phyloP scores from a whole-genome alignment of 148 eudicot species.

The Vaccinium myrtillus region DNA sequence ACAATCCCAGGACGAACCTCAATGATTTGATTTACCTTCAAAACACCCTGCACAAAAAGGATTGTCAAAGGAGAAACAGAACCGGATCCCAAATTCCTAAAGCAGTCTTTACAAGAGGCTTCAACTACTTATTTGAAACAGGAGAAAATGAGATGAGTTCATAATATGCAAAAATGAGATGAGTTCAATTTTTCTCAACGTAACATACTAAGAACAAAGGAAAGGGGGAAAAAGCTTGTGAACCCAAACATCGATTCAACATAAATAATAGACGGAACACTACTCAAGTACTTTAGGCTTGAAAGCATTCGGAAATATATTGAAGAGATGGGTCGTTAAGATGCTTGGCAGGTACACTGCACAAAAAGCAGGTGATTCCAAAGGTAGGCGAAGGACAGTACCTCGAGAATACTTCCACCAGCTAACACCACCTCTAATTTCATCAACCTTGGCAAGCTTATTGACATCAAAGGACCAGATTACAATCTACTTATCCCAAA shows the following conservation, averaged over 20 bases:
- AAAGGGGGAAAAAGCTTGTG: background rate
- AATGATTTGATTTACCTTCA: conserved; percentile 82
- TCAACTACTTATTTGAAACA: background rate
- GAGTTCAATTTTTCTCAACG: too few species aligned
- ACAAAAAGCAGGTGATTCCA: background rate
- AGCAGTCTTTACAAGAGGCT: background rate
- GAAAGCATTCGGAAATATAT: too few species aligned
- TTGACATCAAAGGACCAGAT: conserved; percentile 97
- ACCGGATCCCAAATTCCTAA: background rate
- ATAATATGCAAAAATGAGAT: background rate
- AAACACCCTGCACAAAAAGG: conserved; percentile 60
- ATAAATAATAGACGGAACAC: background rate
- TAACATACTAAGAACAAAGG: too few species aligned
- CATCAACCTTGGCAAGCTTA: conserved; percentile 85
- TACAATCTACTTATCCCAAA: conserved; percentile 30
- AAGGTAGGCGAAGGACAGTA: conserved; percentile 25
- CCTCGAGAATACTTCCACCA: conserved; percentile 97
- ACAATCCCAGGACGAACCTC: conserved; percentile 98
- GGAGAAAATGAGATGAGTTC: too few species aligned
- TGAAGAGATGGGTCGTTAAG: too few species aligned
- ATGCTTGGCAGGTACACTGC: too few species aligned
- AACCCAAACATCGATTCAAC: background rate
- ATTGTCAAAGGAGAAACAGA: background rate
- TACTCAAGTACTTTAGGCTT: too few species aligned
- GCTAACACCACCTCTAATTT: conserved; percentile 91